Conservation (phyloP, 176 grass and related monocot species). For the Lolium rigidum region DNA sequence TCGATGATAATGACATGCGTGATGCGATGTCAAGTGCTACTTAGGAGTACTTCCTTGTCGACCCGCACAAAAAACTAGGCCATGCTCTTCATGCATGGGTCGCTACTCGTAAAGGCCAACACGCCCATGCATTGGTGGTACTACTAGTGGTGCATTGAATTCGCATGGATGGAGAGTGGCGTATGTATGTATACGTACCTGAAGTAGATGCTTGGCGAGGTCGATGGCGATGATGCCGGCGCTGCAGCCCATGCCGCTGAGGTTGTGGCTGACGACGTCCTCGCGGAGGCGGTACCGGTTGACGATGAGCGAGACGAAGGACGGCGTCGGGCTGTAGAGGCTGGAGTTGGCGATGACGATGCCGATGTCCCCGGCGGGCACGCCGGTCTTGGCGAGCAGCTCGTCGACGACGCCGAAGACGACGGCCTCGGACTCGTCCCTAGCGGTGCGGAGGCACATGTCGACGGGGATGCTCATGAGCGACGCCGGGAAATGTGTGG, state of each 20-base stretch:
- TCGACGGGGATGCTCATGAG: constrained; percentile 35
- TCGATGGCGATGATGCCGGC: constrained; percentile 75
- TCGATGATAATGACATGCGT: constrained; percentile 11
- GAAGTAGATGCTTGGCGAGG: constrained; percentile 68
- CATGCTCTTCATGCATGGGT: constrained; percentile 11
- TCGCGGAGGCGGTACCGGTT: constrained; percentile 50
- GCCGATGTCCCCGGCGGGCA: constrained; percentile 36
- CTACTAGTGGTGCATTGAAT: not conserved
- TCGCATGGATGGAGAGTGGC: not conserved
- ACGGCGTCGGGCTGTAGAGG: constrained; percentile 72
- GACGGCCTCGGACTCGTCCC: constrained; percentile 63
- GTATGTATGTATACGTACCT: constrained; percentile 41
- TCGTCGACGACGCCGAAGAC: constrained; percentile 56
- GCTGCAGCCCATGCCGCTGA: constrained; percentile 86
- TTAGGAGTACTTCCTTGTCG: not conserved
- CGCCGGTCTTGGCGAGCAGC: constrained; percentile 43
- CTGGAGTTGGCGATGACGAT: constrained; percentile 74
- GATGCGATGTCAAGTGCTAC: constrained; percentile 5
- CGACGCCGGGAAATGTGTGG: constrained; percentile 62
- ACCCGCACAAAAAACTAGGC: not conserved
- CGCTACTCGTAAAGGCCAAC: not conserved
- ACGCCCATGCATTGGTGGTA: not conserved
- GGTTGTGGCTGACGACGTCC: constrained; percentile 62
- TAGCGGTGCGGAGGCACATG: constrained; percentile 49
- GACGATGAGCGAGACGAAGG: constrained; percentile 63